A percentile compares a stretch with the other conserved stretches of the same genome.
These are phyloP conservation scores for Hymenoscyphus occultus DNA, from an alignment of 2,329 filamentous ascomycete genomes.

Conservation along the genomic window DNA sequence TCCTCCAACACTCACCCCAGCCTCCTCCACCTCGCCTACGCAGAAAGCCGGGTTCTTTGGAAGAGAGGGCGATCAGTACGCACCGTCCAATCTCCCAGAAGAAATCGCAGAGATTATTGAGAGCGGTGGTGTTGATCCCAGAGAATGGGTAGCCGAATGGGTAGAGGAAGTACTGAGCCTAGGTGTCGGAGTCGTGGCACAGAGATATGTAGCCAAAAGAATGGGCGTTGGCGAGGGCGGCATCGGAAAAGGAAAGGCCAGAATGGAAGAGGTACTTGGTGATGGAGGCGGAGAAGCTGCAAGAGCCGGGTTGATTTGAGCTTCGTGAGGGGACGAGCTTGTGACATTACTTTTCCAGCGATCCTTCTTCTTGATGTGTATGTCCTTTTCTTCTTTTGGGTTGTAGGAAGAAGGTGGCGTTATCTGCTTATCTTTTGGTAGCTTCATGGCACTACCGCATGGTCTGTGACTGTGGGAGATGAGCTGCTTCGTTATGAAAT, in stretches of 20 bases:
- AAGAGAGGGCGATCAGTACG: conserved; percentile 47
- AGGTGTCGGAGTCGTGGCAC: conserved; percentile 80
- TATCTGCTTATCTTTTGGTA: neutral
- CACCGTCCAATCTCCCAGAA: conserved; percentile 60
- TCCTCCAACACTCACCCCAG: conserved; percentile 54
- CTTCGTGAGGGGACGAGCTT: neutral
- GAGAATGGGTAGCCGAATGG: conserved; percentile 98
- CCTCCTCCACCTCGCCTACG: conserved; percentile 33
- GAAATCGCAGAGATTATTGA: conserved; percentile 85
- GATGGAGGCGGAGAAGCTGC: conserved; percentile 59
- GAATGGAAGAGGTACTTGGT: conserved; percentile 53
- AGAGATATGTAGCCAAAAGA: conserved; percentile 87
- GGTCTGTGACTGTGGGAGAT: neutral
- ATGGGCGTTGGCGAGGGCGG: conserved; percentile 93
- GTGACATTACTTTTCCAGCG: conserved; percentile 6
- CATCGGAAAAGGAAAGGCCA: conserved; percentile 59
- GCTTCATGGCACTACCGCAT: neutral
- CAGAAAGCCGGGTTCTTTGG: conserved; percentile 33
- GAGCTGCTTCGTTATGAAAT: neutral
- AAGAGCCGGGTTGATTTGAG: conserved; percentile 49
- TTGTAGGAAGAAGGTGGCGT: neutral
- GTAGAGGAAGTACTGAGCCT: conserved; percentile 82
- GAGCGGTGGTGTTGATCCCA: conserved; percentile 73
- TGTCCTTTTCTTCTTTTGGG: conserved; percentile 4
- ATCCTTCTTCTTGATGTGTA: neutral